Evolutionary conservation across 2,329 filamentous ascomycete genomes (phyloP).

Genomic region (Colletotrichum chlorophyti): DNA sequence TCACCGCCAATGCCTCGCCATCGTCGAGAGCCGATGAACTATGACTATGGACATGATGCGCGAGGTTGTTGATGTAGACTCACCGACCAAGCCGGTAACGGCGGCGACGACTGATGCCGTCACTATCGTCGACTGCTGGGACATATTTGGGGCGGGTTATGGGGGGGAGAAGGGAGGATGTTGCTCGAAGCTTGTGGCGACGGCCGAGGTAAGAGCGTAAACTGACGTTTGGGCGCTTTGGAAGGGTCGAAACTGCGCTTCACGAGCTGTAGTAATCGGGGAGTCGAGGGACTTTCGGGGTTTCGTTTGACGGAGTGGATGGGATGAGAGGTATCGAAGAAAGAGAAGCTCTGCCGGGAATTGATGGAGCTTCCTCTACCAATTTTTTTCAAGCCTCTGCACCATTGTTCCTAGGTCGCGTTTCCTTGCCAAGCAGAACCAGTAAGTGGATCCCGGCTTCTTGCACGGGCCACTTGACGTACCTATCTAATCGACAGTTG

Average conservation of each 20-base stretch:
- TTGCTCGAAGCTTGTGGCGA: neutral
- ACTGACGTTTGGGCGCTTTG: no score
- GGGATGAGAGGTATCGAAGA: no score
- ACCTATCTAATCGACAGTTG: constrained; percentile 7
- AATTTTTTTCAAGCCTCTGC: constrained; percentile 32
- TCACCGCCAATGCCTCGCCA: constrained; percentile 1
- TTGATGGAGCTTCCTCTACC: constrained; percentile 29
- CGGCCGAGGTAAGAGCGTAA: neutral
- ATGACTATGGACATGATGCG: neutral
- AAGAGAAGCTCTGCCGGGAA: constrained; percentile 28
- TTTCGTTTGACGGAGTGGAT: constrained; percentile 18
- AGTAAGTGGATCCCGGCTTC: constrained; percentile 15
- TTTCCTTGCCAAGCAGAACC: constrained; percentile 18
- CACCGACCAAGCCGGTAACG: constrained; percentile 67
- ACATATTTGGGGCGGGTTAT: constrained; percentile 15
- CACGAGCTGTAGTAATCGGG: neutral
- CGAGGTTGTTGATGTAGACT: constrained; percentile 32
- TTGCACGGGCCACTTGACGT: constrained; percentile 18
- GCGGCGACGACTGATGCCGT: constrained; percentile 67
- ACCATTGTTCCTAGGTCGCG: constrained; percentile 25
- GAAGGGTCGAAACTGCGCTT: no score
- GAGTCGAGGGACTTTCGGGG: neutral
- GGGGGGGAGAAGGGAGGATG: constrained; percentile 31
- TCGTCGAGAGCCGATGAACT: neutral
- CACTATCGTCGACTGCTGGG: constrained; percentile 60